Conservation (phyloP, 768 basidiomycete genomes). For the Cystobasidium tubakii region DNA sequence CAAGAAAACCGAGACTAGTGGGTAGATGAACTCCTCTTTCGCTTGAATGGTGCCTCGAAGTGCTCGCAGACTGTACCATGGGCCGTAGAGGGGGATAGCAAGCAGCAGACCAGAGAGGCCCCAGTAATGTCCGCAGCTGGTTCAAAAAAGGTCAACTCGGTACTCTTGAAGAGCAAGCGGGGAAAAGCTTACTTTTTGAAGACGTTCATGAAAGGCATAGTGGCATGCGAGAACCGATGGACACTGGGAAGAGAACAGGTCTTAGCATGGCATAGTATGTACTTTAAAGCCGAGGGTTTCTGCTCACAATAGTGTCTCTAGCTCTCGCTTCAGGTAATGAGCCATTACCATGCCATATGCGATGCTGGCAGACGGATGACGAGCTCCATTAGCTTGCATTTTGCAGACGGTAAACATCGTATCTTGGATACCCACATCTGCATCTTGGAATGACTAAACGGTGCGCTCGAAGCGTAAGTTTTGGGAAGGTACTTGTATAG, state of each 20-base stretch:
- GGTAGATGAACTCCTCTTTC: conserved; percentile 63
- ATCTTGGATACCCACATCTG: conserved; percentile 58
- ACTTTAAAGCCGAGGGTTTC: not conserved
- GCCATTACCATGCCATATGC: conserved; percentile 69
- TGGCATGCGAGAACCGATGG: conserved; percentile 90
- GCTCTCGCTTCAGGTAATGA: conserved; percentile 85
- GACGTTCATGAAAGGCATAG: conserved; percentile 79
- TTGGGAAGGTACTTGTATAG: conserved; percentile 59
- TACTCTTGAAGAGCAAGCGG: not conserved
- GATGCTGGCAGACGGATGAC: conserved; percentile 52
- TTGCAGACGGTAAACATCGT: conserved; percentile 12
- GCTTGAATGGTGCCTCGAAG: conserved; percentile 63
- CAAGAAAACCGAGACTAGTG: conserved; percentile 63
- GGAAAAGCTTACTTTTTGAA: conserved; percentile 71
- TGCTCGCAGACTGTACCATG: conserved; percentile 64
- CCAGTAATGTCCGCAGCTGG: conserved; percentile 84
- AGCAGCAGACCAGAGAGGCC: conserved; percentile 71
- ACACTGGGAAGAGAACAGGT: conserved; percentile 57
- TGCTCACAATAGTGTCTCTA: conserved; percentile 80
- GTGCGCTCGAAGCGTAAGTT: not conserved
- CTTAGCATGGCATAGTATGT: not conserved
- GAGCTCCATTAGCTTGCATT: not conserved
- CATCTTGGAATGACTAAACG: conserved; percentile 66
- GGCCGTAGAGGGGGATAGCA: conserved; percentile 73
- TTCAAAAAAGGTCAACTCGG: conserved; percentile 11